Evolutionary conservation across 2,329 filamentous ascomycete genomes (phyloP), one percentile per base, ranked within the genome.

Genomic region (Cercospora brassicicola): DNA sequence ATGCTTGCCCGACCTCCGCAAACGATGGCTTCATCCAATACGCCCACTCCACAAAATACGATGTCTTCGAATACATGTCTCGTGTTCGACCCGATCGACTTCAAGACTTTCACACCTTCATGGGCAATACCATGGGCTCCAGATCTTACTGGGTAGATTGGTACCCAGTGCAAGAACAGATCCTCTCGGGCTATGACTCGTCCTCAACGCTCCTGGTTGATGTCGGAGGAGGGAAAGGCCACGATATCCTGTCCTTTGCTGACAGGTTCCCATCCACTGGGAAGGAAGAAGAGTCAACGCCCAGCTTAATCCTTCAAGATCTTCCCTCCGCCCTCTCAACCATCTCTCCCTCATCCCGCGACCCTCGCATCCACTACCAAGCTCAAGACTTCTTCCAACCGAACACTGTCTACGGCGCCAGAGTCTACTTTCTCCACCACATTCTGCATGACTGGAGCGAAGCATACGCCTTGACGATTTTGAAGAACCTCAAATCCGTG

Each of bases 61-160:
- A 65, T 10, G 63, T 65, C 3, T 59, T 65, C 45, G 55, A 65
- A 45, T 59, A 65, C 31, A 65, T 65, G 55, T 39, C 63, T 18
- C 42, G 57, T 26, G 36, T 48, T 23, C 62, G 62, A 13, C 62
- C 55, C 28, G 63, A 65, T 18, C 55, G 63, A 33, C 26, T 65
- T 2, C 33, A 26, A 51, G 63, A 65, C 23, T 65, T 65, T 8
- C 55, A 65, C 39, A 28, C 59, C 7, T 65, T 65, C 55, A 65
- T 59, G 55, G 63, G 63, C n/a, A 65, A 65, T 7, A 65, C 63
- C 2, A 60, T 60, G 57, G 63, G 63, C 8, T 59, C 63, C 26
- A 42, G 55, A 13, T 42, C 39, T 7, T 65, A 65, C 13, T 65
- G 53, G 63, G 33, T 65, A 5, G 63, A 65, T 31, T 65, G 63